phyloP scores from a whole-genome alignment of 805 yeast genomes.

The Peterozyma xylosa region DNA sequence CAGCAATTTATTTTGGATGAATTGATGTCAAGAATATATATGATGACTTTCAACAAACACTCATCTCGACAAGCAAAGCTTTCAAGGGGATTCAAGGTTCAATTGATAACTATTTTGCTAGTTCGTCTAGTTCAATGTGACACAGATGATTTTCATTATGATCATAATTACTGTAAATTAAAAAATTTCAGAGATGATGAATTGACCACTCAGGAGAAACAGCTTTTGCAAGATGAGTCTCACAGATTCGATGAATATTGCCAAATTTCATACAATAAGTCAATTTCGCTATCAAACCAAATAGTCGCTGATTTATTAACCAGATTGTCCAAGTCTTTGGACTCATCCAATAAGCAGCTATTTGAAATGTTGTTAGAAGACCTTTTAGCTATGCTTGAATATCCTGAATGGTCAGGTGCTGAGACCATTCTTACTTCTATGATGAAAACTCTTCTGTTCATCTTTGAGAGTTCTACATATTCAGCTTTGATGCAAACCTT shows the following conservation, averaged over 20 bases:
- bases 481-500: slow-evolving; percentile 37
- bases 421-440: slow-evolving; percentile 41
- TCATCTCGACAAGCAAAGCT: slow-evolving; percentile 35
- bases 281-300: slow-evolving; percentile 15
- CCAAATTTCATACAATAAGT: slow-evolving; percentile 6
- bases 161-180: neutral
- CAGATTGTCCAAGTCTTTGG: slow-evolving; percentile 24
- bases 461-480: slow-evolving; percentile 30
- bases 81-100: slow-evolving; percentile 39
- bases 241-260: slow-evolving; percentile 9
- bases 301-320: slow-evolving; percentile 22
- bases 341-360: slow-evolving; percentile 22
- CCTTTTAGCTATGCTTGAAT: slow-evolving; percentile 35
- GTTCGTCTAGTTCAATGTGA: slow-evolving; percentile 34
- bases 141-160: slow-evolving; percentile 8
- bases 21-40: slow-evolving; percentile 41
- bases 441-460: slow-evolving; percentile 31
- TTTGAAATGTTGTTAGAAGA: slow-evolving; percentile 55
- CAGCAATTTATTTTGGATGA: slow-evolving; percentile 56
- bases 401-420: slow-evolving; percentile 59
- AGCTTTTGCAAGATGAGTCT: slow-evolving; percentile 8
- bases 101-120: slow-evolving; percentile 37
- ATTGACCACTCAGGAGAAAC: slow-evolving; percentile 8
- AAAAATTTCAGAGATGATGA: neutral
- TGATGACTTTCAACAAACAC: slow-evolving; percentile 36